Percentiles rank a stretch among this genome's conserved stretches.
phyloP scores from a whole-genome alignment of 345 rosid species.

The Pugionium cornutum region DNA sequence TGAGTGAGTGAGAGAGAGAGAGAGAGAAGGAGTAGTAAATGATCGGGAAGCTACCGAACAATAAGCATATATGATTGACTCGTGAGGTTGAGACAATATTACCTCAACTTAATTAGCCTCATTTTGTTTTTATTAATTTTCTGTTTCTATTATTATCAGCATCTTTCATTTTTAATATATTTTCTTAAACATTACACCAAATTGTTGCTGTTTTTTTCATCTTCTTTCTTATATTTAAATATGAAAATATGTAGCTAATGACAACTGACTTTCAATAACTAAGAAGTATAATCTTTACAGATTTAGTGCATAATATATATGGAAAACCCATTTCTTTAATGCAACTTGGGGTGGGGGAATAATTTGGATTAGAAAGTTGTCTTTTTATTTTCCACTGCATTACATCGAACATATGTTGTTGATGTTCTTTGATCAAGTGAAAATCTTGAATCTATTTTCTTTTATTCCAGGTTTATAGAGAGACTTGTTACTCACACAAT shows the following conservation, averaged over 20 bases:
- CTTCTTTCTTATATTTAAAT: slow-evolving; percentile 15
- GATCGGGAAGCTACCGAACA: slow-evolving; percentile 39
- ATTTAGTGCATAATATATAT: slow-evolving; percentile 33
- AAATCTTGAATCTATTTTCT: background rate
- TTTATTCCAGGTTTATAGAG: background rate
- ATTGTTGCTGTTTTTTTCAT: slow-evolving; percentile 31
- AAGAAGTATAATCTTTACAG: slow-evolving; percentile 20
- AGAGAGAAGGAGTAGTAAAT: slow-evolving; percentile 27
- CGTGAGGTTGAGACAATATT: slow-evolving; percentile 43
- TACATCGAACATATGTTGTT: slow-evolving; percentile 25
- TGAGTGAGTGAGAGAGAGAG: no score
- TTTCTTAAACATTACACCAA: slow-evolving; percentile 30
- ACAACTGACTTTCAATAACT: slow-evolving; percentile 33
- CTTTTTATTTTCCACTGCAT: slow-evolving; percentile 29
- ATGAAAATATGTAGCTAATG: slow-evolving; percentile 20
- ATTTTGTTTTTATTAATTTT: slow-evolving; percentile 1
- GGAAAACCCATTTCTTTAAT: slow-evolving; percentile 28
- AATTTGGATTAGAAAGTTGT: slow-evolving; percentile 9
- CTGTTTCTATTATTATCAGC: background rate
- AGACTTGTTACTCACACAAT: background rate
- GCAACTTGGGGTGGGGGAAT: background rate
- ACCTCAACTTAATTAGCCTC: slow-evolving; percentile 32
- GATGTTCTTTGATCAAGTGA: slow-evolving; percentile 22
- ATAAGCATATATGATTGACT: slow-evolving; percentile 22
- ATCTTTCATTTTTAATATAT: slow-evolving; percentile 10